phyloP scores from a whole-genome alignment of 257 asterid genomes.

The Nicotiana tabacum region DNA sequence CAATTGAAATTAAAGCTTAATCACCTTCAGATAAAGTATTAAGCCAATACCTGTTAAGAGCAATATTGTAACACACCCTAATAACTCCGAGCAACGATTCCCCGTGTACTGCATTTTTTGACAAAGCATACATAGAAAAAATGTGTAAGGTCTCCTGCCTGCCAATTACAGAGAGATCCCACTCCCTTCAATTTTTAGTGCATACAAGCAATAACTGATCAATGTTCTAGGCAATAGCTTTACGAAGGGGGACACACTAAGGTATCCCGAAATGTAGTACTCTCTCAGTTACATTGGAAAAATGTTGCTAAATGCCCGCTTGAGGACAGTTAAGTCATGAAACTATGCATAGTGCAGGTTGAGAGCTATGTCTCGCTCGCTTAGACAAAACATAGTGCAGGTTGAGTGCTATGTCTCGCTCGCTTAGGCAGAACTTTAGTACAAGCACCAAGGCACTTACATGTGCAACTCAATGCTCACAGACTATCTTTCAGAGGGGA shows the following conservation, averaged over 20 bases:
- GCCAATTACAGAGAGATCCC: background rate
- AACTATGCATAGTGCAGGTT: background rate
- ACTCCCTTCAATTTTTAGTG: background rate
- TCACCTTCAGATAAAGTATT: conserved; percentile 12
- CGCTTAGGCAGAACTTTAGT: background rate
- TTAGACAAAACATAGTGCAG: background rate
- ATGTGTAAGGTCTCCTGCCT: background rate
- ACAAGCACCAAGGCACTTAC: background rate
- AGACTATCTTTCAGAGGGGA: background rate
- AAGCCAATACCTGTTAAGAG: conserved; percentile 78
- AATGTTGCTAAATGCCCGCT: background rate
- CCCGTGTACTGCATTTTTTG: conserved; percentile 81
- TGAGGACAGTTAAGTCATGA: background rate
- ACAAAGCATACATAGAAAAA: conserved; percentile 2
- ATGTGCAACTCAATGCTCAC: background rate
- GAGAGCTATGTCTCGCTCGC: background rate
- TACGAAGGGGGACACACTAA: background rate
- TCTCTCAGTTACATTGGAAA: background rate
- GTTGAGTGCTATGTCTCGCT: background rate
- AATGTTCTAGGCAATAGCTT: background rate
- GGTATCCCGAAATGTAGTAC: background rate
- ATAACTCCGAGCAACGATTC: conserved; percentile 87
- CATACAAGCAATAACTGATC: background rate
- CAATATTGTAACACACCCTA: conserved; percentile 91
- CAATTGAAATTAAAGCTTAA: conserved; percentile 14